A percentile compares a stretch with the other conserved stretches of the same genome.
phyloP scores from a whole-genome alignment of 495 filamentous ascomycete genomes.

The Lasiosphaeriaceae sp. region DNA sequence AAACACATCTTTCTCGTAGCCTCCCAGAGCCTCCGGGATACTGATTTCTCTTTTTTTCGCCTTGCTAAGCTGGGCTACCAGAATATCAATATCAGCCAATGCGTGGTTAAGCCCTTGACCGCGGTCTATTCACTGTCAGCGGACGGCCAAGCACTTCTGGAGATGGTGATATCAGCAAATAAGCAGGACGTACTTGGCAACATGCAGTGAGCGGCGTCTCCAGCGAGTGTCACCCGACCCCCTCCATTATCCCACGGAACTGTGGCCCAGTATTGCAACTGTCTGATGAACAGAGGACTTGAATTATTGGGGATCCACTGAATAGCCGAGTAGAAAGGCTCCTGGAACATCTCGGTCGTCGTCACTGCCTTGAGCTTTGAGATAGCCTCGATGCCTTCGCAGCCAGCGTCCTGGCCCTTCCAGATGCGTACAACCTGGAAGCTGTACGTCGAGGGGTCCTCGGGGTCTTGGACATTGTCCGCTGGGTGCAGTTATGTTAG shows the following conservation, averaged over 20 bases:
- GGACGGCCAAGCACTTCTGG: too few relatives aligned
- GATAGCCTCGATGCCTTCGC: conserved; percentile 2
- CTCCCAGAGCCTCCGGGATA: conserved; percentile 12
- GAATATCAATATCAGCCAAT: conserved; percentile 38
- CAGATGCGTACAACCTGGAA: conserved; percentile 6
- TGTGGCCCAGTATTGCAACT: conserved; percentile 30
- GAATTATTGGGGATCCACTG: conserved; percentile 33
- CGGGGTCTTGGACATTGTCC: neutral
- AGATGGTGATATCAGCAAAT: too few relatives aligned
- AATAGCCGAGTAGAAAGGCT: conserved; percentile 34
- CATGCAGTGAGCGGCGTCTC: conserved; percentile 59
- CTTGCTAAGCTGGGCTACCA: conserved; percentile 30
- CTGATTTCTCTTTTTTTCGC: conserved; percentile 20
- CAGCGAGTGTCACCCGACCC: conserved; percentile 48
- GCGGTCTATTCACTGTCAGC: too few relatives aligned
- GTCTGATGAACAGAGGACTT: conserved; percentile 2
- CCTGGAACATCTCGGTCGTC: neutral
- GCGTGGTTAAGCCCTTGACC: conserved; percentile 52
- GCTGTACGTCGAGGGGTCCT: neutral
- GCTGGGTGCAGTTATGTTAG: neutral
- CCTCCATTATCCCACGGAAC: conserved; percentile 45
- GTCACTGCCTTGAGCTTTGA: neutral
- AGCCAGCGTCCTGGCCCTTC: neutral
- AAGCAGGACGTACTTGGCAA: conserved; percentile 19
- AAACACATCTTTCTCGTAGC: conserved; percentile 49